Base-by-base conservation (phyloP, 2,329 filamentous ascomycete species). In the Diaporthe citri region DNA sequence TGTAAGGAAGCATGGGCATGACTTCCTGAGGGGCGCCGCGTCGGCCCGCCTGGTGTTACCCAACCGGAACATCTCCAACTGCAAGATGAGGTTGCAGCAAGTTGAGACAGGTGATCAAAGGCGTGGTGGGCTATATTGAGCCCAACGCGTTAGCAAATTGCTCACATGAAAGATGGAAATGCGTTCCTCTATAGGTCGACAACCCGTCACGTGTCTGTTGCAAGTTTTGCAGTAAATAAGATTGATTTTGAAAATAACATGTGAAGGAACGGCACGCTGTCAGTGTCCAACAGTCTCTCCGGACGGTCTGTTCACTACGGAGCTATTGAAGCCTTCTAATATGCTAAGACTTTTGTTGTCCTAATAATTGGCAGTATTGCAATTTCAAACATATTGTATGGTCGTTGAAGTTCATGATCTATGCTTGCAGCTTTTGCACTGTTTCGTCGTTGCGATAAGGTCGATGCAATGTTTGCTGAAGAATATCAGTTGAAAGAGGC, bases 11-110 rank as follows among this genome's bases (percentile, higher is more conserved):
- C 34, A 67, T 20, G 22, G 64, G 64, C 34, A 28, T 34, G 15
- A 12, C 9, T 28, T n/a, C 36, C 15, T 69, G 46, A 41, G 64
- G 43, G 8, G 43, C 64, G 64, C 46, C 64, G 64, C 64, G 34
- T 25, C 64, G 64, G 64, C 64, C 64, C 64, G 64, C 31, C 34
- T 55, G 34, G 64, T 69, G 64, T 31, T 55, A 69, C 64, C 64
- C 64, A 55, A 41, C 46, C 15, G 15, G 13, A 4, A 8, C 13
- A 28, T 39, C 46, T 41, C 64, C 34, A 55, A 69, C 22, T 52
- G 64, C 20, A n/a, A 52, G 22, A 28, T 69, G n/a, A 28, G 31
- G 48, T 69, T 52, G n/a, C 46, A 69, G 34, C 34, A 52, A 22
- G n/a, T 52, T 25, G 13, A 67, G 62, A 39, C 62, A 52, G 46